phyloP scores from a whole-genome alignment of 2,329 filamentous ascomycete genomes.

The Trichophyton equinum region DNA sequence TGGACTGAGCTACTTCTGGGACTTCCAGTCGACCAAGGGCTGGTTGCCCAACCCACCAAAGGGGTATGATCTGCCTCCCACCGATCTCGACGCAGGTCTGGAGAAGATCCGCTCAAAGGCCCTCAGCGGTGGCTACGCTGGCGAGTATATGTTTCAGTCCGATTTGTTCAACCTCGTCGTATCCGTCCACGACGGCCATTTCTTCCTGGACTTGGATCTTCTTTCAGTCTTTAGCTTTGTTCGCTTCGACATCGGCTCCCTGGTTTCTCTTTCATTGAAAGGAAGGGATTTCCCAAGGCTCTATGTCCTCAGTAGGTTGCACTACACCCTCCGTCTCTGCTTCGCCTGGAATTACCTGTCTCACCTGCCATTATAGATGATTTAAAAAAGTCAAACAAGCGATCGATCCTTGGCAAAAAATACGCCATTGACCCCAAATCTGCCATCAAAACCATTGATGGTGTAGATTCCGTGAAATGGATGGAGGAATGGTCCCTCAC shows the following conservation, averaged over 20 bases:
- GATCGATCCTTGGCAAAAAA: too few relatives aligned
- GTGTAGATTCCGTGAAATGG: conserved; percentile 18
- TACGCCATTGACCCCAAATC: conserved; percentile 10
- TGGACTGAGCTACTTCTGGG: conserved; percentile 14
- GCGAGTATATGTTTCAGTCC: conserved; percentile 44
- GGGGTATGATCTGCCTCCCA: conserved; percentile 37
- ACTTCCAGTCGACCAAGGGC: conserved; percentile 17
- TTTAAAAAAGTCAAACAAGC: too few relatives aligned
- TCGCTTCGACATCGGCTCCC: conserved; percentile 41
- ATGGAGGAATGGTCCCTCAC: conserved; percentile 16
- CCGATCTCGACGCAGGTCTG: conserved; percentile 38
- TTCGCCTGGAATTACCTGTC: background rate
- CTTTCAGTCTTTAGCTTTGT: conserved; percentile 36
- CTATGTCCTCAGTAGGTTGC: conserved; percentile 25
- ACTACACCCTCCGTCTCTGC: background rate
- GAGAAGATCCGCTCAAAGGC: conserved; percentile 36
- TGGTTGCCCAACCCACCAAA: conserved; percentile 35
- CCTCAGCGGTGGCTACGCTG: conserved; percentile 33
- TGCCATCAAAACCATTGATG: conserved; percentile 22
- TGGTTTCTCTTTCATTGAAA: conserved; percentile 51
- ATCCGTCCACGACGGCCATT: conserved; percentile 51
- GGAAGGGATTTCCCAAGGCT: conserved; percentile 47
- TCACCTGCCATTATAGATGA: background rate
- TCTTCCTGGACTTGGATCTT: conserved; percentile 17
- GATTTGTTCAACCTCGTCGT: conserved; percentile 44